These are phyloP conservation scores for Paraphaeosphaeria minitans DNA, from an alignment of 2,329 filamentous ascomycete genomes.

Conservation along the genomic window DNA sequence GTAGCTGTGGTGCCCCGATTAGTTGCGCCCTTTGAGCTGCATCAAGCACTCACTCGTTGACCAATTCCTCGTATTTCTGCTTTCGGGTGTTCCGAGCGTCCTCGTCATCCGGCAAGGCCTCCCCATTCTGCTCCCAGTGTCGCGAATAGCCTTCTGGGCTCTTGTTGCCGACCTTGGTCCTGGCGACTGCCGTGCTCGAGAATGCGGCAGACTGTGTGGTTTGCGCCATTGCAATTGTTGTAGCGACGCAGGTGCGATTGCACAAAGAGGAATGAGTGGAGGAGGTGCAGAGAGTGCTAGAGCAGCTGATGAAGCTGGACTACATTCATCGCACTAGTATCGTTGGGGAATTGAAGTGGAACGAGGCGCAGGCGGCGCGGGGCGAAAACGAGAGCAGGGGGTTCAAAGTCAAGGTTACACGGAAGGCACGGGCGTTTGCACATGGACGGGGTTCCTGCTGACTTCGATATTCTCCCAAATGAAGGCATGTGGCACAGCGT, in stretches of 20 bases:
- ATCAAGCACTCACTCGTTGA: constrained; percentile 5
- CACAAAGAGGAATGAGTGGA: too few species aligned
- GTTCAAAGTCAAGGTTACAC: neutral
- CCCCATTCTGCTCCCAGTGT: constrained; percentile 4
- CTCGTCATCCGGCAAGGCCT: constrained; percentile 3
- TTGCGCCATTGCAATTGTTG: neutral
- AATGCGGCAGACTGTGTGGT: neutral
- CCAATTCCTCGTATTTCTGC: neutral
- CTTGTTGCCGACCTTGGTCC: neutral
- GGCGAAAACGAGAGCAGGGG: neutral
- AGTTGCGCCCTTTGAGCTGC: constrained; percentile 55
- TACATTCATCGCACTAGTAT: neutral
- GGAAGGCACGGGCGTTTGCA: neutral
- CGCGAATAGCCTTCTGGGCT: neutral
- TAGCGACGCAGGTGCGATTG: neutral
- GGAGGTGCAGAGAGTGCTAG: neutral
- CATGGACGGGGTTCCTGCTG: neutral
- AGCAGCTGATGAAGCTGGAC: neutral
- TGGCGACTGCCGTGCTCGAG: neutral
- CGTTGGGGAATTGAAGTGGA: neutral
- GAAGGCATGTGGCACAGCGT: neutral
- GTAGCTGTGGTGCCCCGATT: too few species aligned
- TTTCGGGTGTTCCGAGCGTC: constrained; percentile 5
- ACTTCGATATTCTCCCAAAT: neutral
- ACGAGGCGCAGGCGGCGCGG: neutral